phyloP scores from a whole-genome alignment of 768 basidiomycete species.

The Lactarius hengduanensis region DNA sequence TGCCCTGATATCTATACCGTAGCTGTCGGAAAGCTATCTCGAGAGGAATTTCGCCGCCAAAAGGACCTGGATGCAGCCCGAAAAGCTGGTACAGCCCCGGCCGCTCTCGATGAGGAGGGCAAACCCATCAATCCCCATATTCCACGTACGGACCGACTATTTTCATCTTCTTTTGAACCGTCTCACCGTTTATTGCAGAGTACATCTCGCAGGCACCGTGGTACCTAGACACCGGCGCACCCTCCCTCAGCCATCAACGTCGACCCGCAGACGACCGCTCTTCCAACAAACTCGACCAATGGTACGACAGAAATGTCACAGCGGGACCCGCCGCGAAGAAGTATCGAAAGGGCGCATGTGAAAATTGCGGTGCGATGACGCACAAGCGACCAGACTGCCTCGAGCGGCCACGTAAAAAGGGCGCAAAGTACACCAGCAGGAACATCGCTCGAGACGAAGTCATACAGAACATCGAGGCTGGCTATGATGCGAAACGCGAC shows the following conservation, averaged over 20 bases:
- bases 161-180: not conserved
- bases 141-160: constrained; percentile 65
- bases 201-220: constrained; percentile 99
- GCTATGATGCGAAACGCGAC: constrained; percentile 94
- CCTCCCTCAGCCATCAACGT: constrained; percentile 93
- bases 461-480: constrained; percentile 70
- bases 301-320: constrained; percentile 87
- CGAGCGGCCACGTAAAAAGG: constrained; percentile 94
- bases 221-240: constrained; percentile 94
- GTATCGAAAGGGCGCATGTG: constrained; percentile 96
- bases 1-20: constrained; percentile 9
- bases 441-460: constrained; percentile 92
- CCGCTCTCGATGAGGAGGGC: constrained; percentile 93
- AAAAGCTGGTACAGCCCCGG: constrained; percentile 97
- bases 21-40: constrained; percentile 78
- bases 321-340: constrained; percentile 93
- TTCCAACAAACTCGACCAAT: constrained; percentile 71
- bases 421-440: constrained; percentile 88
- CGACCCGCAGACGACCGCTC: constrained; percentile 58
- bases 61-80: constrained; percentile 98
- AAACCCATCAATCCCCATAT: constrained; percentile 98
- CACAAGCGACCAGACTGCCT: constrained; percentile 91
- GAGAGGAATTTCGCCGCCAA: constrained; percentile 92
- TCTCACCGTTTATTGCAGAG: constrained; percentile 47
- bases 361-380: constrained; percentile 97